Percentiles rank a stretch among this genome's conserved stretches.
These are phyloP conservation scores for Cyclotella baltica DNA, from an alignment of 108 stramenopile genomes.

Conservation along the genomic window DNA sequence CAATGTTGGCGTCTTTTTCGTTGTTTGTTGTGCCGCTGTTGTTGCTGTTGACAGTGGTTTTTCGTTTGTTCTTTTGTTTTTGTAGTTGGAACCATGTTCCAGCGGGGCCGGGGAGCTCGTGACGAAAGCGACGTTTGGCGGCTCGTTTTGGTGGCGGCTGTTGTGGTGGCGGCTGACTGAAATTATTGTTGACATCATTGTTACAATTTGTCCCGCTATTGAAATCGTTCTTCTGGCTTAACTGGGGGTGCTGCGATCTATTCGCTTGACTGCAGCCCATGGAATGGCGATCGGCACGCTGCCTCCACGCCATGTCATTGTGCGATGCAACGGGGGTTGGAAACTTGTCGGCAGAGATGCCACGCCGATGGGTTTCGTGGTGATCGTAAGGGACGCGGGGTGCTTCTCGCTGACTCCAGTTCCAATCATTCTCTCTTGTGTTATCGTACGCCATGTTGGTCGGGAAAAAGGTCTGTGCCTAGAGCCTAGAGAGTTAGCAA, in stretches of 20 bases:
- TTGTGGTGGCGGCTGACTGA: neutral
- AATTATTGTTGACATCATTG: neutral
- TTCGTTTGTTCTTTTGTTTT: slow-evolving; percentile 22
- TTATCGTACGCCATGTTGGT: neutral
- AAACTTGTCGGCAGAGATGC: neutral
- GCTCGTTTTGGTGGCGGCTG: slow-evolving; percentile 1
- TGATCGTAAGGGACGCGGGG: neutral
- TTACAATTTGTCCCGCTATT: neutral
- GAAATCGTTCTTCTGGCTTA: neutral
- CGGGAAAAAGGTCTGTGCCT: too few species aligned
- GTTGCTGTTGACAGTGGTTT: slow-evolving; percentile 1
- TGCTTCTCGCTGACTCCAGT: neutral
- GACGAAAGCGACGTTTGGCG: slow-evolving; percentile 30
- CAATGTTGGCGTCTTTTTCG: neutral
- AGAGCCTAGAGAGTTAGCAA: too few species aligned
- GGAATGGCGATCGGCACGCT: neutral
- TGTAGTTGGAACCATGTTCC: slow-evolving; percentile 40
- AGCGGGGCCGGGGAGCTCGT: slow-evolving; percentile 54
- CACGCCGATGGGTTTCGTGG: neutral
- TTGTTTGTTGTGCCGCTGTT: slow-evolving; percentile 1
- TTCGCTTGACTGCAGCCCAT: neutral
- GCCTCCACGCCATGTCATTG: neutral
- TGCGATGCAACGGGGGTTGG: neutral
- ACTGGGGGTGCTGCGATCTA: neutral
- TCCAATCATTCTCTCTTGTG: neutral